Base-by-base conservation (phyloP, 805 yeast species). In the Blastobotrys parvus region DNA sequence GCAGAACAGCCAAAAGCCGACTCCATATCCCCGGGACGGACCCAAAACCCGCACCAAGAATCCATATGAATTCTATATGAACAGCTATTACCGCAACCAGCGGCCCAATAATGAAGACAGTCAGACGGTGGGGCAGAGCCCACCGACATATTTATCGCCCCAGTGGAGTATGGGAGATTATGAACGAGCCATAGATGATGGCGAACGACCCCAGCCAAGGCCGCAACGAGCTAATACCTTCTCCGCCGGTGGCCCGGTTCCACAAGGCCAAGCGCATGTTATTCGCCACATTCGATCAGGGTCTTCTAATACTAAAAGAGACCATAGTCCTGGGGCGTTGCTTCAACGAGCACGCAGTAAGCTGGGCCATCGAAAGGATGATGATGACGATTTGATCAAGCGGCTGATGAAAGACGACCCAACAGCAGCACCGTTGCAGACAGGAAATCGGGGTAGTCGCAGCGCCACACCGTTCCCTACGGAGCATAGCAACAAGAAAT, bases 1-100 rank as follows among this genome's bases (percentile, higher is more conserved):
- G n/a, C n/a, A n/a, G n/a, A n/a, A n/a, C n/a, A n/a, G n/a, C n/a
- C n/a, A n/a, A n/a, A n/a, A n/a, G n/a, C n/a, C n/a, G n/a, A n/a
- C n/a, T n/a, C n/a, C n/a, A n/a, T n/a, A n/a, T n/a, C n/a, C n/a
- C n/a, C n/a, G n/a, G n/a, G n/a, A n/a, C n/a, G 23, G 38, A 8
- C 21, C n/a, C 6, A 20, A 17, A 13, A 20, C 6, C 8, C 6
- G 15, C 8, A 13, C 8, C n/a, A 18, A 6, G 25, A 19, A 23
- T 13, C 40, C 40, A 3, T 38, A 38, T n/a, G 40, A 38, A 17
- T n/a, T 4, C 30, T 38, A n/a, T 23, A 38, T 38, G 40, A 13
- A n/a, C 18, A 25, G 23, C 20, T 38, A 21, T 13, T 20, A 35
- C n/a, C 38, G 38, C 20, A 13, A 18, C n/a, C 21, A 16, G 8